Evolutionary conservation across 129 eudicot species (phyloP).

Genomic region (Glebionis coronaria): DNA sequence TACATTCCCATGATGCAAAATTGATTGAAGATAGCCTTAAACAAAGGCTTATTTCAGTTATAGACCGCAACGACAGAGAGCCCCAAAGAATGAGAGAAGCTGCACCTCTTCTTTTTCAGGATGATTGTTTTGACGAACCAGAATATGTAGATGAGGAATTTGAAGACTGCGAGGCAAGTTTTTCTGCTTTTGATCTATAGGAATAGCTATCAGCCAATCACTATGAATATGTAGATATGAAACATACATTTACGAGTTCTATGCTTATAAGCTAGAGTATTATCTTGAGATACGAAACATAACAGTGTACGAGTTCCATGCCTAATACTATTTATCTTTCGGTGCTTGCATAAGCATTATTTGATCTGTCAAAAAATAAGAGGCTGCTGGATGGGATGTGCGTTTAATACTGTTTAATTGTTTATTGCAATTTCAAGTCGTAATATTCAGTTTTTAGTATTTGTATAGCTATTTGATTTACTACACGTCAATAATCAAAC

Average conservation of each 20-base stretch:
- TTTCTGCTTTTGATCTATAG: slow-evolving; percentile 38
- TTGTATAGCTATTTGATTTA: no score
- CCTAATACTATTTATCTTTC: no score
- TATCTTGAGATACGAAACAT: slow-evolving; percentile 13
- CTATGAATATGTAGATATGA: neutral
- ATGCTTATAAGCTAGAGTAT: no score
- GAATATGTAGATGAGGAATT: slow-evolving; percentile 44
- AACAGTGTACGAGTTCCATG: neutral
- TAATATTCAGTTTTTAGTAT: no score
- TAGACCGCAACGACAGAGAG: slow-evolving; percentile 58
- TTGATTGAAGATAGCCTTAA: slow-evolving; percentile 55
- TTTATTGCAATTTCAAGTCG: no score
- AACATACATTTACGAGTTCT: neutral
- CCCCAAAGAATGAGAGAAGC: slow-evolving; percentile 45
- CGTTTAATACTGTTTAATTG: no score
- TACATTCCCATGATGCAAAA: slow-evolving; percentile 38
- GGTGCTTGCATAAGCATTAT: no score
- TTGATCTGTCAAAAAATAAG: no score
- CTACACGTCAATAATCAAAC: no score
- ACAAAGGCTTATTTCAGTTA: slow-evolving; percentile 57
- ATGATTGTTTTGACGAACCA: slow-evolving; percentile 39
- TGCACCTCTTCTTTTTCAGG: slow-evolving; percentile 48
- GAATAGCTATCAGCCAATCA: neutral
- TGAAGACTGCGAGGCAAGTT: slow-evolving; percentile 54
- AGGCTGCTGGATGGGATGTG: no score